phyloP scores from a whole-genome alignment of 345 rosid genomes.

The Eucalyptus sp. region DNA sequence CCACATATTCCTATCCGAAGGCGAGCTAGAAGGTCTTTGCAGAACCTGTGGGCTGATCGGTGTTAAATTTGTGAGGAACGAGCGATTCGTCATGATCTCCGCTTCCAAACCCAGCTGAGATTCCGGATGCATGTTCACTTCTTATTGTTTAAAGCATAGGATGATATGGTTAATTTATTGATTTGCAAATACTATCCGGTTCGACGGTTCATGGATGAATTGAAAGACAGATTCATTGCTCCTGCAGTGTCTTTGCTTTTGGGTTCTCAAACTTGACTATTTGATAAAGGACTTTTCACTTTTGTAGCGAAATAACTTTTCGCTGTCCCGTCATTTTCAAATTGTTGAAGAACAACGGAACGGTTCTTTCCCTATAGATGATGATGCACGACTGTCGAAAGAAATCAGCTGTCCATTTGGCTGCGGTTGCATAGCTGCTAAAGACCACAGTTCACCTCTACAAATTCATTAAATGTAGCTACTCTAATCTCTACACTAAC shows the following conservation, averaged over 20 bases:
- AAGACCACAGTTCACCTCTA: neutral
- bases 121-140: neutral
- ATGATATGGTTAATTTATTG: neutral
- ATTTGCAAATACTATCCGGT: neutral
- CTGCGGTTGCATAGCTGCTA: neutral
- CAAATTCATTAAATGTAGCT: neutral
- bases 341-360: neutral
- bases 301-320: neutral
- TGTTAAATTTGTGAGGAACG: constrained; percentile 42
- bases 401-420: neutral
- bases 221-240: neutral
- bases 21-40: constrained; percentile 75
- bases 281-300: neutral
- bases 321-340: neutral
- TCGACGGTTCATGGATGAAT: neutral
- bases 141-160: neutral
- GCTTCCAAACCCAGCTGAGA: constrained; percentile 48
- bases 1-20: constrained; percentile 35
- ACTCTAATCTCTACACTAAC: neutral
- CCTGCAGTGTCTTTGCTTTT: neutral
- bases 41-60: constrained; percentile 62
- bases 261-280: neutral
- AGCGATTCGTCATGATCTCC: constrained; percentile 57
- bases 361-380: neutral
- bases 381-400: neutral